Conservation (phyloP, 371 early-diverging fungal genomes). For the Ecytonucleospora hepatopenaei region DNA sequence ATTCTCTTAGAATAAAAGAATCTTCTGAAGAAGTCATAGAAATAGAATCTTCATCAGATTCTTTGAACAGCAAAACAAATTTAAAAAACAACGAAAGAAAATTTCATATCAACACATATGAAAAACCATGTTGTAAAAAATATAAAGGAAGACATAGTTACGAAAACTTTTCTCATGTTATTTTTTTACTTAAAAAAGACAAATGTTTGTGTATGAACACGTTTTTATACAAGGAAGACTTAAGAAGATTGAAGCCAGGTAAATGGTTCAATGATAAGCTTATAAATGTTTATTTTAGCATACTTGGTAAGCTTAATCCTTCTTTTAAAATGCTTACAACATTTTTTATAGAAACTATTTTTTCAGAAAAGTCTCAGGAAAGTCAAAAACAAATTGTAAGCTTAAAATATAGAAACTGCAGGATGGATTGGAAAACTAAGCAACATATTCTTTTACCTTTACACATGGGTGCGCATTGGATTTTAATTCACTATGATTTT, state of each 20-base stretch:
- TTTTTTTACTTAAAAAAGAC: too few species aligned
- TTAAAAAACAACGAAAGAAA: too few species aligned
- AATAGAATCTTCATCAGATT: too few species aligned
- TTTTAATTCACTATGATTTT: constrained; percentile 62
- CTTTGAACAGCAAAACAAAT: too few species aligned
- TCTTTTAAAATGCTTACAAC: constrained; percentile 27
- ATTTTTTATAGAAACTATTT: not conserved
- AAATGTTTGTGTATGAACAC: too few species aligned
- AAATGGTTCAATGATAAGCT: constrained; percentile 49
- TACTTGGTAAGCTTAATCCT: constrained; percentile 10
- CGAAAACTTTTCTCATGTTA: too few species aligned
- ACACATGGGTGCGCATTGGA: constrained; percentile 75
- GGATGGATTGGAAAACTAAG: not conserved
- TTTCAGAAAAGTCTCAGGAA: not conserved
- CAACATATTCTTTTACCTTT: constrained; percentile 71
- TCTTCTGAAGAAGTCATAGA: too few species aligned
- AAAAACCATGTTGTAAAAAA: too few species aligned
- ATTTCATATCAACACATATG: too few species aligned
- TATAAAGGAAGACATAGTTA: too few species aligned
- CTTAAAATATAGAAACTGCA: not conserved
- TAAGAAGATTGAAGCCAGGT: constrained; percentile 6
- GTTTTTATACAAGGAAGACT: constrained; percentile 25
- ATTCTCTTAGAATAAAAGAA: too few species aligned
- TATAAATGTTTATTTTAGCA: constrained; percentile 41
- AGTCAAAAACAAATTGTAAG: not conserved